Evolutionary conservation across 2,329 filamentous ascomycete species (phyloP).

Genomic region (Trichoderma sp.): DNA sequence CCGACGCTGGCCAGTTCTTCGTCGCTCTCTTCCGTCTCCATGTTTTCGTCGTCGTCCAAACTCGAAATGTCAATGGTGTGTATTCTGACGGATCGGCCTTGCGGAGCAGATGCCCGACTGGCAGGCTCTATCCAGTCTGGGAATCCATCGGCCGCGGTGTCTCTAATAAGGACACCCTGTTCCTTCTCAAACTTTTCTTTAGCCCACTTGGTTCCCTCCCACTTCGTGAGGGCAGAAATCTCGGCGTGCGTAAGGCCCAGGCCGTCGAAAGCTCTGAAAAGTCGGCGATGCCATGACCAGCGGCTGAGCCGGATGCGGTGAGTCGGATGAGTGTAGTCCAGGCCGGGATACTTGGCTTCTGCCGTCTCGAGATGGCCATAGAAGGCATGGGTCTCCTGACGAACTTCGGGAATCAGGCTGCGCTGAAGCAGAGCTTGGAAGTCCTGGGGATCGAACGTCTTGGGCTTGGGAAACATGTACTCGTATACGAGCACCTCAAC

Average conservation of each 20-base stretch:
- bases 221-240: constrained; percentile 72
- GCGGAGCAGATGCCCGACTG: constrained; percentile 27
- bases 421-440: constrained; percentile 71
- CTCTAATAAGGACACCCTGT: constrained; percentile 67
- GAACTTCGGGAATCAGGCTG: constrained; percentile 73
- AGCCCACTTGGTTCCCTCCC: constrained; percentile 83
- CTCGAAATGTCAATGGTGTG: constrained; percentile 15
- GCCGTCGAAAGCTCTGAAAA: constrained; percentile 74
- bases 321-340: constrained; percentile 73
- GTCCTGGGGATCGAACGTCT: constrained; percentile 67
- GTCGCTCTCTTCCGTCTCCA: constrained; percentile 55
- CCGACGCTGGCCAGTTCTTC: constrained; percentile 58
- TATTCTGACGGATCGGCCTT: constrained; percentile 18
- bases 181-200: constrained; percentile 78
- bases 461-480: constrained; percentile 69
- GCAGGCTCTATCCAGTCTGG: constrained; percentile 52
- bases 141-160: constrained; percentile 72
- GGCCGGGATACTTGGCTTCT: constrained; percentile 78
- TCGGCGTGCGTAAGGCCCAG: constrained; percentile 69
- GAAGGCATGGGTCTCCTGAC: constrained; percentile 75
- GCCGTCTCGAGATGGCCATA: constrained; percentile 78
- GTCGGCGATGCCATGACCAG: constrained; percentile 73
- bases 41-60: constrained; percentile 37
- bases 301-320: constrained; percentile 77
- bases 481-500: constrained; percentile 74